Conservation (phyloP, 768 basidiomycete species). For the Fistulinella prunicolor region DNA sequence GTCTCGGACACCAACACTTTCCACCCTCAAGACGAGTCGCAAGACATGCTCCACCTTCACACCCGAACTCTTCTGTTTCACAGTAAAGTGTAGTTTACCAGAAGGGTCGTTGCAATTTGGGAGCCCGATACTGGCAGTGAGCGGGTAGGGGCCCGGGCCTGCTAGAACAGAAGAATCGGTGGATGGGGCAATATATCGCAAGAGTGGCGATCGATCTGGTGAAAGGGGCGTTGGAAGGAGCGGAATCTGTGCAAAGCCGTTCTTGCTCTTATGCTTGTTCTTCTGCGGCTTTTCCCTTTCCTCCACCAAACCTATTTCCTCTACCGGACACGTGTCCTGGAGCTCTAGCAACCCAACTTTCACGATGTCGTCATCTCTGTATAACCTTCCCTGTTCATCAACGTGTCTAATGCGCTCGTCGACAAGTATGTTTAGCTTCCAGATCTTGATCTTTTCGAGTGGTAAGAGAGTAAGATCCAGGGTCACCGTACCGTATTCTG, state of each 20-base stretch:
- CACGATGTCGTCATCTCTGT: slow-evolving; percentile 7
- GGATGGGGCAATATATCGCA: slow-evolving; percentile 12
- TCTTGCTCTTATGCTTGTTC: slow-evolving; percentile 14
- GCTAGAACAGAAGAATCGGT: slow-evolving; percentile 22
- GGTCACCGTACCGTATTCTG: slow-evolving; percentile 56
- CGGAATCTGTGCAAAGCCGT: slow-evolving; percentile 9
- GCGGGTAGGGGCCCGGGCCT: slow-evolving; percentile 26
- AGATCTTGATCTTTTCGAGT: slow-evolving; percentile 79
- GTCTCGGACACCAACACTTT: slow-evolving; percentile 65
- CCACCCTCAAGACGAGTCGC: slow-evolving; percentile 80
- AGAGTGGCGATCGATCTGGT: slow-evolving; percentile 28
- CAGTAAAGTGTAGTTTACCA: slow-evolving; percentile 65
- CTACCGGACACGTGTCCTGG: slow-evolving; percentile 14
- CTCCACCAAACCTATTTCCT: slow-evolving; percentile 6
- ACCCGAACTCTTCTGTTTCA: slow-evolving; percentile 62
- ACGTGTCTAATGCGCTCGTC: slow-evolving; percentile 47
- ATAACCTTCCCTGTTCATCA: background rate
- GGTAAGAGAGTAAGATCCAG: slow-evolving; percentile 83
- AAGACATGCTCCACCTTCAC: slow-evolving; percentile 73
- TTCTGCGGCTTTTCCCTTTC: slow-evolving; percentile 8
- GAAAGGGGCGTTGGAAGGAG: slow-evolving; percentile 30
- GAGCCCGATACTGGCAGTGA: slow-evolving; percentile 16
- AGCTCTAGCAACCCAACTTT: slow-evolving; percentile 17
- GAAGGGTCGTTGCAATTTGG: slow-evolving; percentile 12
- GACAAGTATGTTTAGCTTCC: slow-evolving; percentile 65